Evolutionary conservation across 495 filamentous ascomycete genomes (phyloP).

Genomic region (Penicillium egyptiacum): DNA sequence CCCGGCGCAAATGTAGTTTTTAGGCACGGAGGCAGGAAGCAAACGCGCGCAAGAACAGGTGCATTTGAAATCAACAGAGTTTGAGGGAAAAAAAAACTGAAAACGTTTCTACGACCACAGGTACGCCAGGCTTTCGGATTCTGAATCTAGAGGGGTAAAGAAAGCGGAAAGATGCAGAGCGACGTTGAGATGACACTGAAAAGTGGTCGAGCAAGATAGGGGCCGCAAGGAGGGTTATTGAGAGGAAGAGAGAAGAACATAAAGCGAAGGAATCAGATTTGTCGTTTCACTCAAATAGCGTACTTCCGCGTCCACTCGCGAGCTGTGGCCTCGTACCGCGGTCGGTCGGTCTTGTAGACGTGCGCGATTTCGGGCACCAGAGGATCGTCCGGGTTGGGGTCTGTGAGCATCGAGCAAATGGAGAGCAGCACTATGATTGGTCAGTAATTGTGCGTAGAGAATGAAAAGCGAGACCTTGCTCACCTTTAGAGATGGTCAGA

Average conservation of each 20-base stretch:
- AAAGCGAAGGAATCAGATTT: constrained; percentile 19
- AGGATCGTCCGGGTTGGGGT: constrained; percentile 98
- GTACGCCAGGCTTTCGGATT: constrained; percentile 45
- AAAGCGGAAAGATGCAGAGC: constrained; percentile 37
- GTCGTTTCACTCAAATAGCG: constrained; percentile 60
- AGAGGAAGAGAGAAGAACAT: constrained; percentile 1
- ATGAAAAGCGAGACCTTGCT: constrained; percentile 14
- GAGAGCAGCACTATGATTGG: constrained; percentile 76
- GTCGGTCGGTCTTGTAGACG: constrained; percentile 98
- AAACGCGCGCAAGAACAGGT: constrained; percentile 11
- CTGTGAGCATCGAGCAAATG: constrained; percentile 99
- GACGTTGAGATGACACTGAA: constrained; percentile 27
- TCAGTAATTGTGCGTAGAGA: constrained; percentile 18
- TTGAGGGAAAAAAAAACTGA: constrained; percentile 23
- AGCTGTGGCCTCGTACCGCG: constrained; percentile 92
- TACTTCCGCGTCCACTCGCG: constrained; percentile 99
- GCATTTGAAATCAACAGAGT: constrained; percentile 8
- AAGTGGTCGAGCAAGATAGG: constrained; percentile 13
- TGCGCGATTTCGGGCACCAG: constrained; percentile 98
- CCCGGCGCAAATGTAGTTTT: constrained; percentile 10
- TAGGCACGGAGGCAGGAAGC: constrained; percentile 10
- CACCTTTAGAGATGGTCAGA: constrained; percentile 97
- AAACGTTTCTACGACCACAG: constrained; percentile 48
- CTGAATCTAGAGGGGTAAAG: constrained; percentile 29
- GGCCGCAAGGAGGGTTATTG: constrained; percentile 13